A percentile compares a stretch with the other conserved stretches of the same genome.
Conservation (phyloP, 768 basidiomycete species). For the Dioszegia hungarica region DNA sequence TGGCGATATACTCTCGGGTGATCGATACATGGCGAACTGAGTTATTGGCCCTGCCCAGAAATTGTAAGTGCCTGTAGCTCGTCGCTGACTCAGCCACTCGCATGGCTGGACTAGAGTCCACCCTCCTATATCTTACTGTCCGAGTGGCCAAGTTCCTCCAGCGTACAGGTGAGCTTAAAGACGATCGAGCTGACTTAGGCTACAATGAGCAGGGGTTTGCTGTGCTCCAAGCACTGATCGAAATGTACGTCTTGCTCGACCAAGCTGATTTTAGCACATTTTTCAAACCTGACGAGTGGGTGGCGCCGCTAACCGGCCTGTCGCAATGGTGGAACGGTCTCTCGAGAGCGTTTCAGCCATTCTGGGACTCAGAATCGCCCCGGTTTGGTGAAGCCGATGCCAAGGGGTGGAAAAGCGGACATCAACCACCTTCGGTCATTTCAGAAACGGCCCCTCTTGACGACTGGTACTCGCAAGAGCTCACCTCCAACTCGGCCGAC, state of each 20-base stretch:
- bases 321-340: slow-evolving; percentile 20
- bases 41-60: no score
- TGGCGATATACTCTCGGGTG: slow-evolving; percentile 45
- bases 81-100: neutral
- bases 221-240: slow-evolving; percentile 49
- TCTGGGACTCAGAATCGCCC: slow-evolving; percentile 50
- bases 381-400: slow-evolving; percentile 49
- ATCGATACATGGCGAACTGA: slow-evolving; percentile 20
- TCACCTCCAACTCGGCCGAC: slow-evolving; percentile 33
- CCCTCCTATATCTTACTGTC: slow-evolving; percentile 49
- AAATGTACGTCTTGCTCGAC: slow-evolving; percentile 40
- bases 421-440: neutral
- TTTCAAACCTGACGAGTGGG: slow-evolving; percentile 35
- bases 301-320: slow-evolving; percentile 8
- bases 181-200: slow-evolving; percentile 23
- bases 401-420: slow-evolving; percentile 38
- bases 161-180: slow-evolving; percentile 46
- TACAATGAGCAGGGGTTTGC: slow-evolving; percentile 49
- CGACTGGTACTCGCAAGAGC: slow-evolving; percentile 43
- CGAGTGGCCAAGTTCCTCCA: slow-evolving; percentile 46
- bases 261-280: slow-evolving; percentile 34
- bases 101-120: slow-evolving; percentile 40
- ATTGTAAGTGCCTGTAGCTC: no score
- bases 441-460: slow-evolving; percentile 14
- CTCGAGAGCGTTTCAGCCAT: slow-evolving; percentile 43